Conservation (phyloP, 371 early-diverging fungal species). For the Apophysomyces sp. region DNA sequence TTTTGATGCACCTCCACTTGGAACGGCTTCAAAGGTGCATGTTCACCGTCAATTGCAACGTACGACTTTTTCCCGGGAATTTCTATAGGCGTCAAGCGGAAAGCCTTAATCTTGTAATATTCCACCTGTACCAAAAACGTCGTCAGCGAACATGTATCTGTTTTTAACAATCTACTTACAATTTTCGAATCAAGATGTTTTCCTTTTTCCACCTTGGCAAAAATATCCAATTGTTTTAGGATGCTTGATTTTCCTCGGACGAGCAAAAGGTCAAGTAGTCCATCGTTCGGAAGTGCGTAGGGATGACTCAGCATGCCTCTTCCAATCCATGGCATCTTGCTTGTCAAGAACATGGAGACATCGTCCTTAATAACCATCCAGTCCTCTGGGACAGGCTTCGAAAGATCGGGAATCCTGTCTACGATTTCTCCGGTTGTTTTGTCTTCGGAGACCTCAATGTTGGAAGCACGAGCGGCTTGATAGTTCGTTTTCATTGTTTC, state of each 20-base stretch:
- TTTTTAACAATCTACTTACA: constrained; percentile 26
- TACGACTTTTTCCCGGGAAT: constrained; percentile 39
- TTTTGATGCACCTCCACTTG: constrained; percentile 63
- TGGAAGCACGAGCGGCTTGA: neutral
- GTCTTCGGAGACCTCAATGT: neutral
- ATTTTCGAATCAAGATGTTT: constrained; percentile 48
- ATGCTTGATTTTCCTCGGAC: constrained; percentile 37
- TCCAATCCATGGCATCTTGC: constrained; percentile 57
- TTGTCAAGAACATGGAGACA: constrained; percentile 46
- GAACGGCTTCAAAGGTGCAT: constrained; percentile 54
- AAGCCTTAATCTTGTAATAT: constrained; percentile 63
- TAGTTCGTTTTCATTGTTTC: constrained; percentile 36
- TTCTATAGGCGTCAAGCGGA: constrained; percentile 50
- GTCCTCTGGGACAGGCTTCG: constrained; percentile 42
- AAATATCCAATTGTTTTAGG: constrained; percentile 31
- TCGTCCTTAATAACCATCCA: constrained; percentile 55
- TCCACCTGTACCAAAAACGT: constrained; percentile 41
- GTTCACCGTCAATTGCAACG: constrained; percentile 66
- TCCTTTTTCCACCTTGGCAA: constrained; percentile 54
- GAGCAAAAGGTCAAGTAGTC: constrained; percentile 53
- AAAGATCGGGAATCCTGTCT: constrained; percentile 36
- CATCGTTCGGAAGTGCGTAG: constrained; percentile 59
- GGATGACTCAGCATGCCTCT: constrained; percentile 57
- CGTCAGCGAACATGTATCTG: neutral
- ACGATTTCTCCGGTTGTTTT: constrained; percentile 6